These are phyloP conservation scores for Eucalyptus shirleyi DNA, from an alignment of 345 rosid genomes.

Conservation along the genomic window DNA sequence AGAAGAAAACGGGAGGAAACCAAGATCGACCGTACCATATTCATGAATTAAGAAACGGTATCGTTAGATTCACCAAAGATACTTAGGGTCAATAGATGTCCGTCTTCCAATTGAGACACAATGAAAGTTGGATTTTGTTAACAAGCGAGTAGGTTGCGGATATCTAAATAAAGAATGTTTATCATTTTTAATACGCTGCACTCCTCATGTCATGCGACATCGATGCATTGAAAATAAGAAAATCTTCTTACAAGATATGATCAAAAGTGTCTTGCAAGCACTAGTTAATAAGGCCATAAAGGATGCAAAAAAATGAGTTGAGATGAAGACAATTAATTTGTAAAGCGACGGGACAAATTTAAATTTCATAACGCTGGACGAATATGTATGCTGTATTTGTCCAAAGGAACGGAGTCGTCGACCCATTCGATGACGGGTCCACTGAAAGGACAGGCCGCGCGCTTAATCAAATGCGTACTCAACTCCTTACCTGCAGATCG, in stretches of 20 bases:
- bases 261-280: background rate
- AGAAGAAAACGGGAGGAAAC: background rate
- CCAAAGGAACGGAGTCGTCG: background rate
- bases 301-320: background rate
- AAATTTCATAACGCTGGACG: background rate
- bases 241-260: background rate
- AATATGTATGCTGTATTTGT: background rate
- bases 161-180: background rate
- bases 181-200: background rate
- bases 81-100: background rate
- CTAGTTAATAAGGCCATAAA: background rate
- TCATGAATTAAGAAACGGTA: background rate
- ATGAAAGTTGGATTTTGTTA: background rate
- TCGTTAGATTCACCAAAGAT: background rate
- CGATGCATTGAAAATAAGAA: background rate
- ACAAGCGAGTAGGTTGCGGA: background rate
- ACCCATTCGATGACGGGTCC: background rate
- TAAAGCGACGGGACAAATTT: background rate
- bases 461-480: background rate
- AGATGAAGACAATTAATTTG: background rate
- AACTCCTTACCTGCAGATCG: constrained; percentile 48
- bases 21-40: background rate
- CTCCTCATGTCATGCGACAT: background rate
- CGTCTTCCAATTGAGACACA: background rate
- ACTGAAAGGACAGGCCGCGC: background rate